Percentiles rank a stretch among this genome's conserved stretches.
Evolutionary conservation across 257 asterid species (phyloP).

Genomic region (Echites panduratus): DNA sequence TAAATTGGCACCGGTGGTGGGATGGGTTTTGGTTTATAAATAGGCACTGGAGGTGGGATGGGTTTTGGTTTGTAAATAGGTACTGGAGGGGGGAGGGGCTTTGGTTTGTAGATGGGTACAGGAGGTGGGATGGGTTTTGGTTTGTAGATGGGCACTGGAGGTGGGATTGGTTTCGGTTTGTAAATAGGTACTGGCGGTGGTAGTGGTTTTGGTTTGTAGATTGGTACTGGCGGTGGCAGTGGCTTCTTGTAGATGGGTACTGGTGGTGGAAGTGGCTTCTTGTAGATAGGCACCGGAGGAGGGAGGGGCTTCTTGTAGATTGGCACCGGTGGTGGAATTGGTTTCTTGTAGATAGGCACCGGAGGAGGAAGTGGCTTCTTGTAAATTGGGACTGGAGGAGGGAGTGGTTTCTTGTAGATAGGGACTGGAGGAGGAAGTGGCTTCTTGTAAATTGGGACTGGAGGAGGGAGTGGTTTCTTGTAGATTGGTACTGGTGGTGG

Average conservation of each 20-base stretch:
- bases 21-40: conserved; percentile 14
- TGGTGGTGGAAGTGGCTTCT: conserved; percentile 21
- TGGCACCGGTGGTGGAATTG: conserved; percentile 17
- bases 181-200: conserved; percentile 40
- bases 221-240: conserved; percentile 31
- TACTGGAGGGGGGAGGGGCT: conserved; percentile 16
- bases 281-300: conserved; percentile 31
- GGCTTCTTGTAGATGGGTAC: conserved; percentile 22
- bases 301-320: conserved; percentile 21
- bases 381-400: conserved; percentile 27
- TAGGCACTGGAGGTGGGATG: conserved; percentile 17
- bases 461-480: conserved; percentile 24
- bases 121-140: conserved; percentile 38
- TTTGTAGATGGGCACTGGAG: conserved; percentile 19
- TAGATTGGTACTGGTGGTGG: conserved; percentile 34
- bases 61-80: conserved; percentile 2
- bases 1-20: conserved; percentile 12
- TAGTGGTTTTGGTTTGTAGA: conserved; percentile 24
- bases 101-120: conserved; percentile 17
- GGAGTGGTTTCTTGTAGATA: conserved; percentile 26
- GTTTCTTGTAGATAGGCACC: background rate
- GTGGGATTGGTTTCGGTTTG: conserved; percentile 27
- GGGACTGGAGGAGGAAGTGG: conserved; percentile 32
- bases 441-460: background rate
- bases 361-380: conserved; percentile 16